Percentiles rank a stretch among this genome's conserved stretches.
These are phyloP conservation scores for Geotrichum aggregatum DNA, from an alignment of 1,139 yeast genomes.

Conservation along the genomic window DNA sequence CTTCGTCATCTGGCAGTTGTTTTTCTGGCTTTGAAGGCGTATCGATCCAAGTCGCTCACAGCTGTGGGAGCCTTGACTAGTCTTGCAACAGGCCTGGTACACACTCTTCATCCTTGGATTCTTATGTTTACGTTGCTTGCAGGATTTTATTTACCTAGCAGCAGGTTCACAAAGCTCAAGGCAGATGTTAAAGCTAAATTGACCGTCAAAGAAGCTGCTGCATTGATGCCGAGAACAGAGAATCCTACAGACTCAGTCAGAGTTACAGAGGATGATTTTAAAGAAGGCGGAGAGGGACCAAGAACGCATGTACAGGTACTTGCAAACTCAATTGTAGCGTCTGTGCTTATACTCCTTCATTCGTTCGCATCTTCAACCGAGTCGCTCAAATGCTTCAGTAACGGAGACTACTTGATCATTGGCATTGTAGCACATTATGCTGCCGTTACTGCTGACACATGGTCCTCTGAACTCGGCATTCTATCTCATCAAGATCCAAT, in stretches of 20 bases:
- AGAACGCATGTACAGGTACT: slow-evolving; percentile 45
- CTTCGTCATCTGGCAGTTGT: slow-evolving; percentile 20
- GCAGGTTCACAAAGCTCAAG: slow-evolving; percentile 42
- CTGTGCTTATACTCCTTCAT: slow-evolving; percentile 27
- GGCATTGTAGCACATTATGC: slow-evolving; percentile 46
- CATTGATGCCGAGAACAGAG: slow-evolving; percentile 7
- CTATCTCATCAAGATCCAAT: slow-evolving; percentile 41
- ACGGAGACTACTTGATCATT: slow-evolving; percentile 25
- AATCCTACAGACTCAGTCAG: too few species aligned
- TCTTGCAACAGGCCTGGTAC: slow-evolving; percentile 41
- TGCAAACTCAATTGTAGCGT: slow-evolving; percentile 43
- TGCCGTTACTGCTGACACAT: slow-evolving; percentile 48
- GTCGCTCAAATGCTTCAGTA: too few species aligned
- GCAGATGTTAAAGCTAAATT: slow-evolving; percentile 36
- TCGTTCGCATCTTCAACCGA: slow-evolving; percentile 19
- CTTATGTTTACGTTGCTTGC: slow-evolving; percentile 39
- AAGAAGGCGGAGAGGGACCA: slow-evolving; percentile 29
- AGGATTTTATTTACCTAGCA: slow-evolving; percentile 43
- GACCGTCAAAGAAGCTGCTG: slow-evolving; percentile 23
- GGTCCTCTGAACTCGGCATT: slow-evolving; percentile 50
- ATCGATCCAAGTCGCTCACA: slow-evolving; percentile 41
- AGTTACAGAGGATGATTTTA: slow-evolving; percentile 23
- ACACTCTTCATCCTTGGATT: slow-evolving; percentile 41
- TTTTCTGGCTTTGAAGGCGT: slow-evolving; percentile 33
- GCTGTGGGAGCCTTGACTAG: slow-evolving; percentile 42